Conservation (phyloP, 495 filamentous ascomycete species). For the Talaromyces stipitatus region DNA sequence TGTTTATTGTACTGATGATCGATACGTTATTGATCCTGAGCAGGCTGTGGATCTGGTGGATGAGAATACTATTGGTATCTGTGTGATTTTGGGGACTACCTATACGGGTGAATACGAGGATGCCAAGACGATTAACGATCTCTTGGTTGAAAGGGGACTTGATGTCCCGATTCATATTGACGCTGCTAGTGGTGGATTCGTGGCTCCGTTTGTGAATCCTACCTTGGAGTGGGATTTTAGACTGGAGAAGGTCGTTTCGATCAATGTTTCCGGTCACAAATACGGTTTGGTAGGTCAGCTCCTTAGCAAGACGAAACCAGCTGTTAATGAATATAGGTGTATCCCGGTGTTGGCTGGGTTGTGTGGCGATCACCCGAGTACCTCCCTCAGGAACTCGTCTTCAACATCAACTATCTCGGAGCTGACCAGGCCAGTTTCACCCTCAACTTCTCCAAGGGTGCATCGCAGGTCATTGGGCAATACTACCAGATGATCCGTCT, state of each 20-base stretch:
- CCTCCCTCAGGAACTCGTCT: constrained; percentile 83
- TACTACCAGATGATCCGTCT: constrained; percentile 94
- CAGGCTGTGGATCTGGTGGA: constrained; percentile 78
- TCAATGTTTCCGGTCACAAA: constrained; percentile 92
- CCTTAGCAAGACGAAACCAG: neutral
- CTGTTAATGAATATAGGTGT: constrained; percentile 41
- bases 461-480: constrained; percentile 86
- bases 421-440: constrained; percentile 95
- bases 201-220: constrained; percentile 79
- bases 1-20: constrained; percentile 71
- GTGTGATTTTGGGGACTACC: constrained; percentile 79
- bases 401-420: constrained; percentile 96
- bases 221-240: constrained; percentile 82
- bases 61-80: constrained; percentile 95
- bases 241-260: constrained; percentile 75
- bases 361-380: constrained; percentile 79
- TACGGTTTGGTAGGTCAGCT: constrained; percentile 48
- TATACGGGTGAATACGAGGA: constrained; percentile 97
- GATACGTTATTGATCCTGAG: constrained; percentile 81
- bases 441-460: constrained; percentile 93
- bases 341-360: constrained; percentile 90
- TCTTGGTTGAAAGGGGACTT: constrained; percentile 61
- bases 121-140: constrained; percentile 79
- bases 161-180: constrained; percentile 87
- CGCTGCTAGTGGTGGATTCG: constrained; percentile 84